Base-by-base conservation (phyloP, 176 grass and related monocot species). In the Eragrostis nindensis region DNA sequence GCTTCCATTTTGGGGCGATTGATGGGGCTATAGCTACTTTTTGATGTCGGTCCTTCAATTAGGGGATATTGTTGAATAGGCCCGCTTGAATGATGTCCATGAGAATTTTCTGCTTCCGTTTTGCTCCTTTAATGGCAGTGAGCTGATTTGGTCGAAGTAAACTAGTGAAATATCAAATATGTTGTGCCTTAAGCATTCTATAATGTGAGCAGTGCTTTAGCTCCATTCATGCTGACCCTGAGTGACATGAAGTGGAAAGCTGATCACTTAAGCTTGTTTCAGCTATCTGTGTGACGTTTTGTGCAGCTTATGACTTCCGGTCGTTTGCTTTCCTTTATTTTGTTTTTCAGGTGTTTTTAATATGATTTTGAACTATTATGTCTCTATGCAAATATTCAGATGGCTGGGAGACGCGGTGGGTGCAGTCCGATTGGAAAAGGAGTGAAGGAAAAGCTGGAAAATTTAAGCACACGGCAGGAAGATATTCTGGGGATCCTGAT, bases 381-480 rank as follows among this genome's bases (percentile, higher is more conserved):
- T 49, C 66, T 27, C 11, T n/a, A n/a, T n/a, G n/a, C n/a, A 47
- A 74, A 47, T 72, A 29, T 21, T 69, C 81, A 99, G 93, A 99
- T 91, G 97, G 80, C 18, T 99, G 97, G 97, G 64, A 95, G 73
- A 57, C 59, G 17, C 85, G 85, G 21, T 99, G 91, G 97, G 97
- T 99, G 78, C 86, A 83, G 80, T 99, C 93, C 2, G 97, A 99
- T 53, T 99, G 97, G 97, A 99, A 96, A 79, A 90, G 40, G 77
- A 99, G 93, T 21, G 93, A 99, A 96, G 97, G 97, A 65, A 99
- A 96, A 92, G 93, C 87, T 43, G 97, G 97, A 59, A 82, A 25
- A 2, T 99, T 99, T 65, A 99, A 87, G 29, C 93, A 96, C 82
- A 96, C 93, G 0, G 91, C 97, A 0, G 97, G 97, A 8, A 96